These are phyloP conservation scores for Coelastrella sp. DNA, from an alignment of 139 green algal species.

Conservation along the genomic window DNA sequence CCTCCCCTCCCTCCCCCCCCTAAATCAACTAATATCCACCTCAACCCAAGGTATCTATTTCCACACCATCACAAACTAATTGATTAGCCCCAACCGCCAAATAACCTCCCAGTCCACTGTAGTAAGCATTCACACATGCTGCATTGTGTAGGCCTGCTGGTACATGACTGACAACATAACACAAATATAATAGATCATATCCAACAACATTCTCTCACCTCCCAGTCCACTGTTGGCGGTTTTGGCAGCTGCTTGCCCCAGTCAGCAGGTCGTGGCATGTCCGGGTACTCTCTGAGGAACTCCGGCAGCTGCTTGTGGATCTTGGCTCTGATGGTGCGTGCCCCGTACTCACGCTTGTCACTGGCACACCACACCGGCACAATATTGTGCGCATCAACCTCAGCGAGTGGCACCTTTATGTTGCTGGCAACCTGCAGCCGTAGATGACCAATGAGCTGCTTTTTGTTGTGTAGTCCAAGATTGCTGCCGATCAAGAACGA, in stretches of 20 bases:
- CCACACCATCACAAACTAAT: no score
- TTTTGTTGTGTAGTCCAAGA: no score
- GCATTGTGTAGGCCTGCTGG: no score
- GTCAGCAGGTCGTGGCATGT: conserved; percentile 12
- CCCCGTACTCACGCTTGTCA: conserved; percentile 91
- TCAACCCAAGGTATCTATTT: no score
- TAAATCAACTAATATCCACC: no score
- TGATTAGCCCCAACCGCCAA: no score
- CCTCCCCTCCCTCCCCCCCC: no score
- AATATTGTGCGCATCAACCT: conserved; percentile 98
- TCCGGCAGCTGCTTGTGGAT: conserved; percentile 89
- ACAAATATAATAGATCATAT: no score
- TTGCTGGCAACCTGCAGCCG: conserved; percentile 44
- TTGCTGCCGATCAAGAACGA: background rate
- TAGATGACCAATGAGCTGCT: no score
- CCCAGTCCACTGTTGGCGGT: conserved; percentile 33
- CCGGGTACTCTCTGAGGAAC: conserved; percentile 90
- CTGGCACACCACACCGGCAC: conserved; percentile 92
- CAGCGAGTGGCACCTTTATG: conserved; percentile 68
- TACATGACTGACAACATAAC: no score
- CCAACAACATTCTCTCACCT: conserved; percentile 5
- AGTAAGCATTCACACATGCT: no score
- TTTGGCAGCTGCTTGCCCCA: background rate
- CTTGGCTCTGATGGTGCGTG: conserved; percentile 93
- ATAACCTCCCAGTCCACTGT: no score